phyloP scores from a whole-genome alignment of 208 protist species.

The Wallacemonas sp. region DNA sequence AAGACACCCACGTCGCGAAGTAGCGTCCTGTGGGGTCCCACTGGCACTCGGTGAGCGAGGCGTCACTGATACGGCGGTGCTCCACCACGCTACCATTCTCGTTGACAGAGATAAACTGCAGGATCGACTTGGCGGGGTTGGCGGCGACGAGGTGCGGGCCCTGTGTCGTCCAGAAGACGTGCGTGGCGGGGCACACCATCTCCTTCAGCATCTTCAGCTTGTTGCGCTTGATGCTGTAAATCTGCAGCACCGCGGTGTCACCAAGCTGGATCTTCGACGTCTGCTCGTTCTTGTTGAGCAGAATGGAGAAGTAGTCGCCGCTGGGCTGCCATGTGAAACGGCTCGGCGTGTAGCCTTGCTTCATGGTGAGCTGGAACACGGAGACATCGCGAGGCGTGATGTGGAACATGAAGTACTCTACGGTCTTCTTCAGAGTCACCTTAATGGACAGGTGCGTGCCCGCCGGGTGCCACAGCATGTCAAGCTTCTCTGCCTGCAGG shows the following conservation, averaged over 20 bases:
- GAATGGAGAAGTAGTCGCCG: conserved; percentile 81
- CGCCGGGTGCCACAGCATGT: conserved; percentile 88
- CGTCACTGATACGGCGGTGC: conserved; percentile 50
- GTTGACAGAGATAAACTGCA: conserved; percentile 82
- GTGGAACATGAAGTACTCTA: conserved; percentile 83
- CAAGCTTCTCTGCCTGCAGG: conserved; percentile 62
- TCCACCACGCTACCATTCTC: conserved; percentile 66
- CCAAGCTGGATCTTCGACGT: conserved; percentile 29
- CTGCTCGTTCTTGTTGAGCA: conserved; percentile 50
- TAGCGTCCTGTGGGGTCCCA: conserved; percentile 92
- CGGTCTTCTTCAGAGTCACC: conserved; percentile 52
- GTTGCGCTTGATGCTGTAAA: conserved; percentile 78
- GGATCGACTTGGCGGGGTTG: conserved; percentile 82
- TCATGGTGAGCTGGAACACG: conserved; percentile 64
- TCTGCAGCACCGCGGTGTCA: conserved; percentile 66
- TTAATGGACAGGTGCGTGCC: conserved; percentile 84
- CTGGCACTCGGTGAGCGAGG: conserved; percentile 68
- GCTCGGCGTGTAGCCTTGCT: conserved; percentile 56
- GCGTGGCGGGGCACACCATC: conserved; percentile 52
- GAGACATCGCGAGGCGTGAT: conserved; percentile 56
- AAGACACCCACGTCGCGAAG: conserved; percentile 82
- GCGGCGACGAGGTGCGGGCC: conserved; percentile 63
- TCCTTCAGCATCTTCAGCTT: conserved; percentile 68
- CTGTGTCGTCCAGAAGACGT: conserved; percentile 84
- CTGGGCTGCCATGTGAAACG: conserved; percentile 87